Conservation (phyloP, 176 grass and related monocot genomes). For the Oryza brachyantha region DNA sequence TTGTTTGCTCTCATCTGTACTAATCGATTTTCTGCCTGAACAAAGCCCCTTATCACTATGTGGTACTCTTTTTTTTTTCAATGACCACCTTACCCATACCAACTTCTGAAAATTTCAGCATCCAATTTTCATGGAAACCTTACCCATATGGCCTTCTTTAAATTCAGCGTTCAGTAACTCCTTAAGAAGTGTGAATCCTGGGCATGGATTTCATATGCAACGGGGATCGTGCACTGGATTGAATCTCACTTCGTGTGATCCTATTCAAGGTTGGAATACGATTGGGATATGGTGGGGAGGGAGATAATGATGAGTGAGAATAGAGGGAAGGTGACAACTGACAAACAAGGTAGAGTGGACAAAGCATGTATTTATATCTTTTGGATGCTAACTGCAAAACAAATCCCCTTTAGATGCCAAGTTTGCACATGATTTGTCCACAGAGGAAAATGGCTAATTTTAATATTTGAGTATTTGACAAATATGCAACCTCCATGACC, state of each 20-base stretch:
- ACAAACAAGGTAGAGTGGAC: background rate
- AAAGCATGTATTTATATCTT: background rate
- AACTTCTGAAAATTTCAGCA: background rate
- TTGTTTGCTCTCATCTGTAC: background rate
- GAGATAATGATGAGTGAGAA: background rate
- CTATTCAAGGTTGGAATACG: slow-evolving; percentile 7
- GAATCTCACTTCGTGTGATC: background rate
- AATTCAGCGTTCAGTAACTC: background rate
- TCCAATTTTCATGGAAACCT: background rate
- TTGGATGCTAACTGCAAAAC: background rate
- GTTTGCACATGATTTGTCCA: background rate
- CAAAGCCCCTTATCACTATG: too few relatives aligned
- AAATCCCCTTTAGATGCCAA: background rate
- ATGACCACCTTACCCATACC: too few relatives aligned
- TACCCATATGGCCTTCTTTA: background rate
- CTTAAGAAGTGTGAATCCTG: background rate
- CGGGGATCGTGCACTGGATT: background rate
- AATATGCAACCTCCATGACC: background rate
- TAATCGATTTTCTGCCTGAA: background rate
- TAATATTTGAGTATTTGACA: background rate
- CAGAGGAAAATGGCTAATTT: background rate
- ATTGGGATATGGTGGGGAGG: background rate
- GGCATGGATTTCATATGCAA: slow-evolving; percentile 5
- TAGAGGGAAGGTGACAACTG: background rate
- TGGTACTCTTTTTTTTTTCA: too few relatives aligned